Percentiles rank a stretch among this genome's conserved stretches.
phyloP scores from a whole-genome alignment of 768 basidiomycete species.

The Dacryopinax spathularia region DNA sequence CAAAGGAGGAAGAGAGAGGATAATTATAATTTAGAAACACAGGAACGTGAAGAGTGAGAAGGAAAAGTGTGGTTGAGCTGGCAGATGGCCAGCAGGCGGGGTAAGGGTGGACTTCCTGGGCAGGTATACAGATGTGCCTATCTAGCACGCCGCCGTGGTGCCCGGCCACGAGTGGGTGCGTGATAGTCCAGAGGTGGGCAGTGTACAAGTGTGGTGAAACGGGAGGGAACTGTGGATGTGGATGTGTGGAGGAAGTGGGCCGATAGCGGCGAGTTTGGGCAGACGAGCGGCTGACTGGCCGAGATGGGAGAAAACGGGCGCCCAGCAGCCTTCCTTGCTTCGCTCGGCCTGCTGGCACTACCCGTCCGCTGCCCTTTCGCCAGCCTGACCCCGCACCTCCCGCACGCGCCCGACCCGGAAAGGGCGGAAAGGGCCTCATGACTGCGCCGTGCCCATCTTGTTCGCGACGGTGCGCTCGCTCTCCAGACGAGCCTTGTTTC shows the following conservation, averaged over 20 bases:
- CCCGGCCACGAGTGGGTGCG: not conserved
- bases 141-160: too few relatives aligned
- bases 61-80: not conserved
- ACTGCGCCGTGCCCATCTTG: conserved; percentile 68
- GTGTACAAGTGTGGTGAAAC: too few relatives aligned
- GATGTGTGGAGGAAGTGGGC: not conserved
- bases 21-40: not conserved
- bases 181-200: not conserved
- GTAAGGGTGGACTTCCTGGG: not conserved
- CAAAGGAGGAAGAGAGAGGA: not conserved
- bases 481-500: conserved; percentile 78
- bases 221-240: not conserved
- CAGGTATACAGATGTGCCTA: too few relatives aligned
- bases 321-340: not conserved
- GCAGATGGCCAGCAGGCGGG: not conserved
- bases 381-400: not conserved
- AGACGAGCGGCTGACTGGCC: not conserved
- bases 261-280: not conserved
- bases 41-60: not conserved
- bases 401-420: not conserved
- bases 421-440: not conserved
- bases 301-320: not conserved
- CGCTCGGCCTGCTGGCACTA: not conserved
- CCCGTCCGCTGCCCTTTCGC: not conserved
- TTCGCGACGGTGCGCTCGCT: conserved; percentile 73